Base-by-base conservation (phyloP, 2,329 filamentous ascomycete genomes). In the Karstenula rhodostoma region DNA sequence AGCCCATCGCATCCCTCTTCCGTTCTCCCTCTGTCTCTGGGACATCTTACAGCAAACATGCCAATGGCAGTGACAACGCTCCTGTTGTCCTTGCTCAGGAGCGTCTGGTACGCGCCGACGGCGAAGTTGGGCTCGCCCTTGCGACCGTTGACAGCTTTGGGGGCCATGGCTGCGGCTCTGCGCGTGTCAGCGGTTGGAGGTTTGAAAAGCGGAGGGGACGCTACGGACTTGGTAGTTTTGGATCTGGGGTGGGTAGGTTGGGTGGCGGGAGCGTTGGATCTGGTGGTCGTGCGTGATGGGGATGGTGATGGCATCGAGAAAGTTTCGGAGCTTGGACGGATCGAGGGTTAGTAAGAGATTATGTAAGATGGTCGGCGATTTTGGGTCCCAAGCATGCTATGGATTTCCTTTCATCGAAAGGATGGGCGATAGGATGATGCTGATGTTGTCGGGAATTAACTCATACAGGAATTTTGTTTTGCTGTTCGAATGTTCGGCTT, bases 21-120 rank as follows among this genome's bases (percentile, higher is more conserved):
- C 47, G 60, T 55, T 19, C 37, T 40, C 17, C 9, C 33, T 57
- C 25, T 51, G 8, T 25, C 22, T 27, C 12, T 29, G 40, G 19
- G 25, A 52, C 37, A n/a, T 29, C 82, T 75, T 80, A 85, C 83
- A 69, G 80, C 82, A 61, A 85, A 85, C 62, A 85, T 71, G 22
- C 79, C 79, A 51, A 84, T 73, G 9, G 80, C 77, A 35, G 79
- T 81, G 17, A 85, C 78, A 25, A 85, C 77, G 56, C 73, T 79
- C 63, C 82, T 74, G 72, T 85, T 85, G 65, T 85, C 83, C 46
- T 77, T 70, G 64, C 74, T 79, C 52, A 80, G 81, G 51, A 85
- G 65, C 42, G 74, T 76, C 58, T 77, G 72, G 62, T 81, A 71
- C 50, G 78, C 71, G 60, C 69, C 76, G 63, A 71, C 70, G 48